Percentiles rank a stretch among this genome's conserved stretches.
phyloP scores from a whole-genome alignment of 805 yeast genomes.

The Lipomyces oligophaga region DNA sequence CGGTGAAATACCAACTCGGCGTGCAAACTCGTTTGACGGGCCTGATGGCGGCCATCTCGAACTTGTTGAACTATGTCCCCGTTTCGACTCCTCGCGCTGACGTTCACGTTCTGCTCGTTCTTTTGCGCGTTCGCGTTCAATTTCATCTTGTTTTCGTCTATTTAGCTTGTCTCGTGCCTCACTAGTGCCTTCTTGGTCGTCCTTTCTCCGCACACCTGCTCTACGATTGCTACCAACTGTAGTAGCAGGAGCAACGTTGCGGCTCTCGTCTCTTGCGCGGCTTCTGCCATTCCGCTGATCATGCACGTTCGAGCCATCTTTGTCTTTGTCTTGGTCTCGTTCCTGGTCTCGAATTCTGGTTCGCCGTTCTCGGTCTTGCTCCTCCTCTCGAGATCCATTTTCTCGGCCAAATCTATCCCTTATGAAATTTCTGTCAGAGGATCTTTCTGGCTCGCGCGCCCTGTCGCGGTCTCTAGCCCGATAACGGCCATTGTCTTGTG shows the following conservation, averaged over 20 bases:
- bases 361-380: conserved; percentile 8
- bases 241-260: not conserved
- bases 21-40: not conserved
- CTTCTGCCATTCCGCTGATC: conserved; percentile 1
- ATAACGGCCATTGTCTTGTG: too few relatives aligned
- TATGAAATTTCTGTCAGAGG: not conserved
- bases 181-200: not conserved
- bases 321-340: conserved; percentile 7
- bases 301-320: not conserved
- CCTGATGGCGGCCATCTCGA: not conserved
- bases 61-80: too few relatives aligned
- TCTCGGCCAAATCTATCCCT: not conserved
- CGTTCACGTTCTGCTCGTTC: conserved; percentile 13
- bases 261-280: not conserved
- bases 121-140: not conserved
- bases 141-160: not conserved
- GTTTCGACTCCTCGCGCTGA: conserved; percentile 4
- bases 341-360: conserved; percentile 9
- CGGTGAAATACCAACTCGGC: not conserved
- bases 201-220: too few relatives aligned
- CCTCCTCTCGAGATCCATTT: conserved; percentile 5
- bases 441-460: not conserved
- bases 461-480: conserved; percentile 1
- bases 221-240: not conserved
- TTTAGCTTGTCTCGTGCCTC: not conserved